These are phyloP conservation scores for Physaria fendleri DNA, from an alignment of 345 rosid genomes.

Conservation along the genomic window DNA sequence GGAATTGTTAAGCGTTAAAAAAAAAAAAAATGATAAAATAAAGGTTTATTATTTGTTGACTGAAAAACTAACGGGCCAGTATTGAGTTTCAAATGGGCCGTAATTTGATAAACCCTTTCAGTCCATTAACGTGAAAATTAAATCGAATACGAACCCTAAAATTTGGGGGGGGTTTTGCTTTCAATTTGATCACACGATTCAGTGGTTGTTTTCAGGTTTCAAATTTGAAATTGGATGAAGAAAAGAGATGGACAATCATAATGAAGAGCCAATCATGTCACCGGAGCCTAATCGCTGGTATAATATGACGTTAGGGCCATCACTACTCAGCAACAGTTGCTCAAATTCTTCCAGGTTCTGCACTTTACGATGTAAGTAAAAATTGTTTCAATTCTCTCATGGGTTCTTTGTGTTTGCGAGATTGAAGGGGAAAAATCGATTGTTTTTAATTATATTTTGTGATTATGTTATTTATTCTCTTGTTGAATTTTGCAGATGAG, in stretches of 20 bases:
- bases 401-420: conserved; percentile 1
- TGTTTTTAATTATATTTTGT: no score
- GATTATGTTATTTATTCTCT: no score
- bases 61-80: background rate
- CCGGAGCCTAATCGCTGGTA: conserved; percentile 69
- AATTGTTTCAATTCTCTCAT: background rate
- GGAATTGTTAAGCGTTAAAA: no score
- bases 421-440: background rate
- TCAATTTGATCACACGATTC: background rate
- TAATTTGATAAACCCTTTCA: background rate
- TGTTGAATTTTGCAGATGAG: conserved; percentile 45
- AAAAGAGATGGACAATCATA: conserved; percentile 14
- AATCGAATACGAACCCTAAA: conserved; percentile 3
- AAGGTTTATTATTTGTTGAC: no score
- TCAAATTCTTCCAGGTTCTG: conserved; percentile 50
- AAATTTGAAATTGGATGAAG: background rate
- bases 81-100: background rate
- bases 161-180: background rate
- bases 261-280: conserved; percentile 53
- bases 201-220: background rate
- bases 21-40: no score
- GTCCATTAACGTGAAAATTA: background rate
- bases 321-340: conserved; percentile 42
- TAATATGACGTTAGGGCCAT: conserved; percentile 53
- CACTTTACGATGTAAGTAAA: conserved; percentile 57